Evolutionary conservation across 148 eudicot species (phyloP).

Genomic region (Silene latifolia): DNA sequence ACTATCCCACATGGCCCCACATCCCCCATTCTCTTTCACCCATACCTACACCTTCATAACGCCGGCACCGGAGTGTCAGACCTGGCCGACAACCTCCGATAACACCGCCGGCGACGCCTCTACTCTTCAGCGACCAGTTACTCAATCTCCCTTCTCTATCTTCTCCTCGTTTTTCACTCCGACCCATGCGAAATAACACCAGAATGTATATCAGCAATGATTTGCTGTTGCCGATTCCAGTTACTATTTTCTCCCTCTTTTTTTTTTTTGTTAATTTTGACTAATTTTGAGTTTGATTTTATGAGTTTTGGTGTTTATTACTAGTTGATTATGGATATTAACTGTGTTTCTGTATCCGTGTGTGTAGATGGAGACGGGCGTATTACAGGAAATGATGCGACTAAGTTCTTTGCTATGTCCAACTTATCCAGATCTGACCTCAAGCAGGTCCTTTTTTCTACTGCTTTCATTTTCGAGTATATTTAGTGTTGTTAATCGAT

Average conservation of each 20-base stretch:
- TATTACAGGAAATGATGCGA: conserved; percentile 70
- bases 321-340: neutral
- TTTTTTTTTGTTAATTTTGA: too few species aligned
- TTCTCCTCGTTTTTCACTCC: too few species aligned
- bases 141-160: too few species aligned
- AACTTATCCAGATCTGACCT: conserved; percentile 64
- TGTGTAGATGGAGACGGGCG: conserved; percentile 75
- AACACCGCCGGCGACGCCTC: too few species aligned
- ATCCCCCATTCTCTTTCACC: too few species aligned
- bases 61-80: too few species aligned
- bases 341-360: neutral
- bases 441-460: conserved; percentile 48
- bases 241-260: neutral
- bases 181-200: conserved; percentile 66
- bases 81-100: too few species aligned
- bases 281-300: neutral
- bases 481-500: too few species aligned
- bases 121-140: too few species aligned
- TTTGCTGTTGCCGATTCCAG: conserved; percentile 72
- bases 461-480: too few species aligned
- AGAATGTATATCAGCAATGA: conserved; percentile 71
- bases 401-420: conserved; percentile 63
- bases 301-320: neutral
- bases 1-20: too few species aligned
- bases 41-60: too few species aligned